Evolutionary conservation across 768 basidiomycete genomes (phyloP), one percentile per base, ranked within the genome.

Genomic region (Agrocybe praecox): DNA sequence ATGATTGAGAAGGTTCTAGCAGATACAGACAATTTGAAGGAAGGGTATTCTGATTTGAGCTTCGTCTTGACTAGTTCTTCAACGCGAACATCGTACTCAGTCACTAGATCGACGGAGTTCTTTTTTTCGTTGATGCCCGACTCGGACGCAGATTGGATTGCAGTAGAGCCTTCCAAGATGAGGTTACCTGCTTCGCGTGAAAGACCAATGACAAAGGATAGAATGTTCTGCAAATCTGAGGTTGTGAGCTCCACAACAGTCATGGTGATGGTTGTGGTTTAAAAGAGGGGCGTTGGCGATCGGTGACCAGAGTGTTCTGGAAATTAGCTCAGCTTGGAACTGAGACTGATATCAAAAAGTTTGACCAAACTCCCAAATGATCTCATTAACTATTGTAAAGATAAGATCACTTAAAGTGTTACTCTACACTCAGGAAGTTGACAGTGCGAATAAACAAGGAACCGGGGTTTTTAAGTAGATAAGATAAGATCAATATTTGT

Each of bases 81-180:
- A 11, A 97, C 96, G 45, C 81, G 85, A 34, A 95, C 88, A 71
- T 98, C 96, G 65, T 92, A 97, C 73, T 96, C 90, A 0, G 96
- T 98, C 22, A 98, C 96, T 29, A 98, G 78, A 74, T 97, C 96
- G 19, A 95, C 94, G 2, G 94, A 84, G 67, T 96, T 97, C 74
- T 92, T 93, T 83, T 97, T 98, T 77, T 91, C 88, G 59, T 82
- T 83, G 33, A 90, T 77, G 63, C 80, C 76, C 0, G 81, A 76
- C 17, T 82, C 76, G 10, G 71, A 67, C 2, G 70, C 76, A 12
- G 73, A 76, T 66, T 81, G 86, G 67, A 92, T 94, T 53, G 81
- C 93, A 59, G 82, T 80, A 19, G 86, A 92, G 56, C 91, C 92
- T 66, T 89, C 82, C 1, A 90, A 76, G 52, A 94, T 94, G 55